Base-by-base conservation (phyloP, 129 eudicot genomes). In the Glebionis coronaria region DNA sequence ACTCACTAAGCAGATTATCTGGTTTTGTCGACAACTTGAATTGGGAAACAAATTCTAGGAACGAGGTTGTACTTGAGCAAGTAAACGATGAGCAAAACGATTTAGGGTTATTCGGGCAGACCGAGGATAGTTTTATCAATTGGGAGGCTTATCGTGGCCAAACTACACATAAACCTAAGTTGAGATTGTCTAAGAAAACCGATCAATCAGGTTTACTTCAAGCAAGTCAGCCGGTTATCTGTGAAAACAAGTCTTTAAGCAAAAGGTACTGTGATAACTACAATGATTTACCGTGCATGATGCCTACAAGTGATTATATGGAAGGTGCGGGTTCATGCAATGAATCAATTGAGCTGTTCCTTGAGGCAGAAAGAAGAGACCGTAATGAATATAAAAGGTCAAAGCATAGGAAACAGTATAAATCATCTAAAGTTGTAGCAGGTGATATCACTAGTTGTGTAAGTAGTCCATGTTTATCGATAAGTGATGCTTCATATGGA, bases 41-140 rank as follows among this genome's bases (percentile, higher is more conserved):
- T 67, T 94, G 99, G 99, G 99, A 94, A 77, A 80, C 87, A 18
- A 73, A 83, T 73, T 87, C 95, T 3, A 75, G 66, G 45, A 83
- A 85, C 52, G 95, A 80, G 29, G 82, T 86, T 53, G 73, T 82
- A 66, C 82, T 87, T 35, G 90, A 89, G 45, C 80, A 84, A 11
- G 82, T 76, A 61, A 77, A 76, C 72, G 75, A 73, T 11, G 76
- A 52, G 42, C 68, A 63, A 45, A 74, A 72, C n/a, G 68, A 70
- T 25, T 46, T 78, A 10, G 84, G 80, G 47, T 75, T 79, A 9
- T 47, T 40, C 68, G 67, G 76, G 29, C 74, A 46, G 15, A 80
- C 55, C 63, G 85, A 69, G 58, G 84, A 79, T 61, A 38, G 46
- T 68, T 69, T 52, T 29, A 69, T 74, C 44, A 81, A 81, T 29